Percentiles rank a stretch among this genome's conserved stretches.
Evolutionary conservation across 1,139 yeast genomes (phyloP).

Genomic region (Suzukiozyma palmioleophila): DNA sequence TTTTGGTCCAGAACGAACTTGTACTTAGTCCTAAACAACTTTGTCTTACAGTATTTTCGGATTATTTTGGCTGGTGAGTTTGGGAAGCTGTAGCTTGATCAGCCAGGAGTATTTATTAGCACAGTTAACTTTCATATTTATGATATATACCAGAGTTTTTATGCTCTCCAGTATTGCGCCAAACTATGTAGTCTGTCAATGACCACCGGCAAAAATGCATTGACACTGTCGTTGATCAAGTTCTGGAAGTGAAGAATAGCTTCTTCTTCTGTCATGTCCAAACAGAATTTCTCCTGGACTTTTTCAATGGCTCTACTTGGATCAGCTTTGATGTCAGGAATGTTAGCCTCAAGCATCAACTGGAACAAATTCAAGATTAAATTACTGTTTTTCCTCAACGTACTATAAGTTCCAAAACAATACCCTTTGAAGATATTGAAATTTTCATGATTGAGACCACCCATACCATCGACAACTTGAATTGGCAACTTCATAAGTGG

Average conservation of each 20-base stretch:
- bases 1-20: background rate
- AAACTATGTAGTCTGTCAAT: conserved; percentile 91
- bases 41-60: no score
- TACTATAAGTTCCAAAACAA: conserved; percentile 92
- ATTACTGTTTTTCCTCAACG: conserved; percentile 83
- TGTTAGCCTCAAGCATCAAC: conserved; percentile 89
- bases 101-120: no score
- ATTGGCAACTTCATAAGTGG: conserved; percentile 97
- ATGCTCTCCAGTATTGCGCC: conserved; percentile 95
- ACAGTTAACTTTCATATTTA: no score
- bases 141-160: no score
- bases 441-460: conserved; percentile 82
- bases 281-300: conserved; percentile 89
- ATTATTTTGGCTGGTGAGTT: no score
- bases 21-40: no score
- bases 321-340: conserved; percentile 79
- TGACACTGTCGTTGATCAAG: conserved; percentile 88
- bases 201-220: conserved; percentile 89
- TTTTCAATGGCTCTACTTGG: conserved; percentile 77
- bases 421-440: conserved; percentile 84
- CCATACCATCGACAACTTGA: conserved; percentile 97
- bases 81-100: no score
- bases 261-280: conserved; percentile 92
- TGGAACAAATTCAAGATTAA: conserved; percentile 87
- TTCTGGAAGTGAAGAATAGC: conserved; percentile 93